Base-by-base conservation (phyloP, 805 yeast species). In the Myxozyma neotropica region DNA sequence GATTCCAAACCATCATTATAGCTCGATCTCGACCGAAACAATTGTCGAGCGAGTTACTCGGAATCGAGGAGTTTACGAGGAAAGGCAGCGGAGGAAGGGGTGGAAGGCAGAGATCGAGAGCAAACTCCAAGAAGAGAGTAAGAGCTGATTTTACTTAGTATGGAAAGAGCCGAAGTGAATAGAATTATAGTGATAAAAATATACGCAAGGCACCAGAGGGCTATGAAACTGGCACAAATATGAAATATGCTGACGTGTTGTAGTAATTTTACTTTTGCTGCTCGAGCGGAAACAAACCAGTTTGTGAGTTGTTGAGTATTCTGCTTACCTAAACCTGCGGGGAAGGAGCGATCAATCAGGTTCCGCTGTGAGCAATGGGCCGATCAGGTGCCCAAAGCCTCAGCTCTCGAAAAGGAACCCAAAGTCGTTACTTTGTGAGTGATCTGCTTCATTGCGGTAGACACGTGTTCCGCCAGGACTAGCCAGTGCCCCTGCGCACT, bases 11-110 rank as follows among this genome's bases (percentile, higher is more conserved):
- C 93, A 87, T 71, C 76, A 81, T 65, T 90, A 80, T 72, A 82
- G 81, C 56, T 79, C 83, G 58, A 80, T 93, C 72, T 83, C 86
- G 53, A 83, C 90, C 1, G 81, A 82, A 56, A 83, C 83, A 35
- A 90, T 94, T 58, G 88, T 89, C 21, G 77, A 82, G 53, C 80
- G 99, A 26, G 95, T 94, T 4, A 75, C 87, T 68, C 74, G 78
- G 40, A 83, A 88, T 70, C 80, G 87, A 63, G 82, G 80, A 23
- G 80, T 84, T 19, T 94, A 89, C 71, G 90, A 88, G 70, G 93
- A 87, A 68, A 84, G 99, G 70, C 98, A 94, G 74, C 78, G 82
- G 56, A 84, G 85, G 62, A 93, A 94, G 75, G 96, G 96, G 2
- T 85, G 90, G 83, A 88, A 89, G 74, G 76, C 85, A 21, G 86